Percentiles rank a stretch among this genome's conserved stretches.
Evolutionary conservation across 2,329 filamentous ascomycete species (phyloP).

Genomic region (Leptodontidium sp.): DNA sequence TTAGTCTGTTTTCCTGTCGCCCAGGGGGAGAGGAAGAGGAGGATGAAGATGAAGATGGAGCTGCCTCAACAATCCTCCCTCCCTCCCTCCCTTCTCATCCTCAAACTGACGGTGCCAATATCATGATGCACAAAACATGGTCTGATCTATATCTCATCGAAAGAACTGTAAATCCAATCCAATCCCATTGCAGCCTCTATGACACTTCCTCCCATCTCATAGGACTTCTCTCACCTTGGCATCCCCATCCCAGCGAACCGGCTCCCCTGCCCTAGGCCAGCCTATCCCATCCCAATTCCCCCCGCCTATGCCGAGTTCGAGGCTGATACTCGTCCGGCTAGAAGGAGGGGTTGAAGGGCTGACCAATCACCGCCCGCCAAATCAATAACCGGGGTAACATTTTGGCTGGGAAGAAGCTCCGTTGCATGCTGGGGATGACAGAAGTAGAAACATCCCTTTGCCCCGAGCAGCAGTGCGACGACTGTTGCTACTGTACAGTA

Average conservation of each 20-base stretch:
- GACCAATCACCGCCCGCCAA: conserved; percentile 10
- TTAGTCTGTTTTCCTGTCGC: conserved; percentile 7
- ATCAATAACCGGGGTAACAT: conserved; percentile 23
- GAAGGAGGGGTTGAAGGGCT: conserved; percentile 23
- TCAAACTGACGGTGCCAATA: conserved; percentile 7
- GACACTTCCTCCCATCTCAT: not conserved
- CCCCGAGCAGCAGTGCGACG: conserved; percentile 9
- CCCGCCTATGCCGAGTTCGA: conserved; percentile 14
- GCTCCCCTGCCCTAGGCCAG: not conserved
- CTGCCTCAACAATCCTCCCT: not conserved
- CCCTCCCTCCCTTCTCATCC: not conserved
- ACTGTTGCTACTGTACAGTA: not conserved
- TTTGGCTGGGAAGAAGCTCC: conserved; percentile 21
- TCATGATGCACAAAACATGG: not conserved
- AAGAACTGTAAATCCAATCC: not conserved
- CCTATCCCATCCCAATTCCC: not conserved
- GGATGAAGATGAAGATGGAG: not conserved
- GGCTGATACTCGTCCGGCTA: conserved; percentile 20
- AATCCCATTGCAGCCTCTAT: not conserved
- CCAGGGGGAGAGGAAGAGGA: not conserved
- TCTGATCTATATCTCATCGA: not conserved
- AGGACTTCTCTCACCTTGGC: not conserved
- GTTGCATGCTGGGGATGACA: conserved; percentile 1
- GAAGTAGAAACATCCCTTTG: conserved; percentile 24
- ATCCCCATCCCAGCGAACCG: conserved; percentile 9